Evolutionary conservation across 164 flowering plant species (phyloP).

Genomic region (Tinospora cordifolia): DNA sequence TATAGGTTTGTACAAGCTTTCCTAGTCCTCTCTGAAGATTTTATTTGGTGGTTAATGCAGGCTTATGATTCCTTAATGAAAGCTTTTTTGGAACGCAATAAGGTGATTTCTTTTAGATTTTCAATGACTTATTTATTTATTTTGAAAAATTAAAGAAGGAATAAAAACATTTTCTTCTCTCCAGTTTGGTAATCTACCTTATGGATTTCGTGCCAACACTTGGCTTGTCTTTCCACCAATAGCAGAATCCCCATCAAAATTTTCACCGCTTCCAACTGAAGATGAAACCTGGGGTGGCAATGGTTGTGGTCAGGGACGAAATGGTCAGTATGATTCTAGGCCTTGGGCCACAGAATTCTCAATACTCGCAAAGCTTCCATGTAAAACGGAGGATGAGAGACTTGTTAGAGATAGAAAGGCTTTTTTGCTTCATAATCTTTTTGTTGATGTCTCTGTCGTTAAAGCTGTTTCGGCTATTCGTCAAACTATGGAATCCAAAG

Average conservation of each 20-base stretch:
- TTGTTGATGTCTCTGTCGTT: slow-evolving; percentile 64
- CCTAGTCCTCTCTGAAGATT: neutral
- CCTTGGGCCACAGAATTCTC: slow-evolving; percentile 92
- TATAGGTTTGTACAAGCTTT: neutral
- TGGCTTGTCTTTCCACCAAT: slow-evolving; percentile 78
- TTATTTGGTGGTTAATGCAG: slow-evolving; percentile 39
- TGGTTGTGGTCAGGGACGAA: slow-evolving; percentile 86
- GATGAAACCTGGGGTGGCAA: slow-evolving; percentile 95
- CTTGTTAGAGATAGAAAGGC: slow-evolving; percentile 81
- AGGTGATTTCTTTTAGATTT: slow-evolving; percentile 37
- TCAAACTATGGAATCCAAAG: slow-evolving; percentile 33
- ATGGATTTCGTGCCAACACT: slow-evolving; percentile 88
- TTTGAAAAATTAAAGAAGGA: neutral
- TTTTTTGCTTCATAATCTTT: slow-evolving; percentile 75
- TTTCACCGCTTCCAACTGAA: slow-evolving; percentile 62
- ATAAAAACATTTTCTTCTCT: slow-evolving; percentile 6
- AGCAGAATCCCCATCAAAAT: slow-evolving; percentile 48
- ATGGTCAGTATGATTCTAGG: slow-evolving; percentile 49
- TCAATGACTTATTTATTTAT: neutral
- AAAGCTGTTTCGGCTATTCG: slow-evolving; percentile 67
- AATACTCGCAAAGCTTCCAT: slow-evolving; percentile 64
- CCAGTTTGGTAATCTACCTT: slow-evolving; percentile 98
- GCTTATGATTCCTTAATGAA: slow-evolving; percentile 84
- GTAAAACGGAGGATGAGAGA: slow-evolving; percentile 93
- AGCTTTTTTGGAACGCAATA: slow-evolving; percentile 84